Base-by-base conservation (phyloP, 805 yeast genomes). In the Pichia californica region DNA sequence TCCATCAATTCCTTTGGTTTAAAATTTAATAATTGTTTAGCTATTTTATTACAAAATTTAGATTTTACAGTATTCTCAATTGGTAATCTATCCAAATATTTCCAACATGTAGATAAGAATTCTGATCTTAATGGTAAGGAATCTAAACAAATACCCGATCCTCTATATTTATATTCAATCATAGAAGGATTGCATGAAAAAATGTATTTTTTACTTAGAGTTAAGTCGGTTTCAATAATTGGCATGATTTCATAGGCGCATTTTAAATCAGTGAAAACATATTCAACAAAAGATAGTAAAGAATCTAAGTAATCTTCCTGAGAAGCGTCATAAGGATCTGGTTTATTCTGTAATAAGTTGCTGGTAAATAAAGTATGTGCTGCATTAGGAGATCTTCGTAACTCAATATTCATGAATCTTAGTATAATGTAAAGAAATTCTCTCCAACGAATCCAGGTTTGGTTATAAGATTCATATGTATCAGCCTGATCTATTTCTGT, bases 361-460 rank as follows among this genome's bases (percentile, higher is more conserved):
- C n/a, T n/a, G n/a, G n/a, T 29, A 7, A 29, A 25, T 7, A 38
- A 19, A 3, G 36, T 6, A 27, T 36, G 36, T 20, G 30, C 19
- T 10, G n/a, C 26, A 42, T 20, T 10, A 38, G n/a, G 3, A 31
- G 20, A 16, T 21, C 28, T 21, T 13, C 8, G 11, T 7, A 44
- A 21, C 20, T 44, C 44, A 20, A 44, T 19, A 14, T 25, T 31
- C 38, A 44, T 36, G n/a, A 31, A 44, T 31, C 28, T 26, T 4
- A 36, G 4, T 3, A 39, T 5, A 1, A 40, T 31, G n/a, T 44
- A 35, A 3, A 40, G 19, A 30, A 44, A 44, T 18, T 44, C 47
- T 28, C 43, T 36, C 47, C 47, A 44, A 14, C 44, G 44, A 40
- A 6, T 16, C 43, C 44, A 44, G 13, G 47, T 44, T 31, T 44